A percentile compares a stretch with the other conserved stretches of the same genome.
phyloP scores from a whole-genome alignment of 2,329 filamentous ascomycete genomes.

The Fonsecaea nubica region DNA sequence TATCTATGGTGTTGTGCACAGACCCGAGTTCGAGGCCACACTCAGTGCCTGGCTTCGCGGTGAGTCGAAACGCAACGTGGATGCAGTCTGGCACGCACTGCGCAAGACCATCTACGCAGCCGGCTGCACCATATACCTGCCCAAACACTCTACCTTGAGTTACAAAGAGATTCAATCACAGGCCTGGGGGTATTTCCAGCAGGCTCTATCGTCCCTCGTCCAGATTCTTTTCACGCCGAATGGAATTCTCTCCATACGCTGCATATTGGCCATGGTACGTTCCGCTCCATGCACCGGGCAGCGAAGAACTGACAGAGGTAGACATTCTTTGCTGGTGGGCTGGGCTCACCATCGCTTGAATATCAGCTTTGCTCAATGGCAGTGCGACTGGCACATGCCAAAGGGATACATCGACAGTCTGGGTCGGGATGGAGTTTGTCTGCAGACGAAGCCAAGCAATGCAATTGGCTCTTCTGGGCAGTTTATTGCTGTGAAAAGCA shows the following conservation, averaged over 20 bases:
- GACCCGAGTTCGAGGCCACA: slow-evolving; percentile 14
- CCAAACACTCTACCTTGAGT: neutral
- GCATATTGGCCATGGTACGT: slow-evolving; percentile 2
- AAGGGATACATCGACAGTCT: slow-evolving; percentile 1
- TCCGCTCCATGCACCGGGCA: too few species aligned
- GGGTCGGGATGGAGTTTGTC: neutral
- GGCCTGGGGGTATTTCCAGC: slow-evolving; percentile 8
- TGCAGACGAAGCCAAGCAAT: neutral
- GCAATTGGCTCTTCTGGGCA: slow-evolving; percentile 2
- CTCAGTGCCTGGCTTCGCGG: slow-evolving; percentile 1
- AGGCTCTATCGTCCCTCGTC: slow-evolving; percentile 2
- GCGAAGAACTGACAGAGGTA: neutral
- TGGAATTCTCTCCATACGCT: slow-evolving; percentile 5
- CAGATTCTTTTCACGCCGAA: slow-evolving; percentile 11
- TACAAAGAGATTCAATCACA: neutral
- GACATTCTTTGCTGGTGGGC: neutral
- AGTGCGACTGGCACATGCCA: slow-evolving; percentile 2
- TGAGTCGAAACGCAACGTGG: neutral
- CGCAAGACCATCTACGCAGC: slow-evolving; percentile 15
- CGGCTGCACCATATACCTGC: neutral
- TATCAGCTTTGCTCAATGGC: neutral
- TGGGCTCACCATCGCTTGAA: neutral
- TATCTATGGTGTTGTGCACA: slow-evolving; percentile 18
- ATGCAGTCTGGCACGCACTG: slow-evolving; percentile 13
- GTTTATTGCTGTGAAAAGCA: slow-evolving; percentile 9